Base-by-base conservation (phyloP, 805 yeast genomes). In the Starmerella etchellsii region DNA sequence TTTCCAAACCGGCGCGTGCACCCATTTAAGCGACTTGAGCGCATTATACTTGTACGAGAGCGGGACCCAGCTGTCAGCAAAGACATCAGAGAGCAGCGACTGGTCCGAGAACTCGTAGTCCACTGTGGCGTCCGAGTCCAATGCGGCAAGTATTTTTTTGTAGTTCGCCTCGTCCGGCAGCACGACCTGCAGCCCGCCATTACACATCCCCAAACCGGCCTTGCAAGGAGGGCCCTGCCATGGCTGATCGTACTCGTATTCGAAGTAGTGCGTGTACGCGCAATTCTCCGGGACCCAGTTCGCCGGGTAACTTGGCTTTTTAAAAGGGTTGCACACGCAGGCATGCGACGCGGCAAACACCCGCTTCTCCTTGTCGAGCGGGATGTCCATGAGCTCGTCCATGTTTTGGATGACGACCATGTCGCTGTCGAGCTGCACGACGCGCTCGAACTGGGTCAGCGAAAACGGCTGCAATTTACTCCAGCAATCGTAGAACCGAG, bases 401-500 rank as follows among this genome's bases (percentile, higher is more conserved):
- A 74, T 71, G 50, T 74, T 74, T 41, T 61, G 59, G 8, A 70
- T 41, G 2, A 74, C 74, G 23, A 73, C 59, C 79, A 75, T 74
- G 55, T 74, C 81, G 15, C 72, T 65, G 50, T 74, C 81, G 41
- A 74, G 58, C 48, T 68, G 75, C 21, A 71, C 69, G 11, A 74
- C 69, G 32, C 73, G 61, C n/a, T 71, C 67, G 45, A 65, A 75
- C 47, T 73, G 71, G 10, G 54, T 48, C 39, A 74, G 57, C 20
- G 66, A 61, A 52, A 74, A 74, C 9, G 75, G 70, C 57, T 71
- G 74, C 36, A 74, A 55, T 55, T 74, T 74, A 23, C 78, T 65
- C 78, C 78, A 74, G 48, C 78, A 72, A 52, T 74, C 78, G 50
- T 67, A 60, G 56, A 74, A 74, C 27, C 80, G 58, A 10, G 69